Percentiles rank a stretch among this genome's conserved stretches.
These are phyloP conservation scores for Magnaporthales sp. DNA, from an alignment of 2,329 filamentous ascomycete species.

Conservation along the genomic window DNA sequence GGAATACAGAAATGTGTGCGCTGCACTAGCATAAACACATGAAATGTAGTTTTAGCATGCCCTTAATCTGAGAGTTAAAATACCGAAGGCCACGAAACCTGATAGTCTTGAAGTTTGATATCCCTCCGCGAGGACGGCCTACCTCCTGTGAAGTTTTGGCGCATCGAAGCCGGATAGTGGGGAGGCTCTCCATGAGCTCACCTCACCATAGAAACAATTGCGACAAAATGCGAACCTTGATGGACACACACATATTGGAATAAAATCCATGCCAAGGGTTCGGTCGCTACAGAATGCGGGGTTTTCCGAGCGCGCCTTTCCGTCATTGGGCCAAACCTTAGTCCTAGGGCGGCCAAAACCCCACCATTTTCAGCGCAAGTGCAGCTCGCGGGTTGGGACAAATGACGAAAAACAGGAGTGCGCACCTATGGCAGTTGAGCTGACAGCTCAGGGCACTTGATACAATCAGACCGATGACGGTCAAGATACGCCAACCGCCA, in stretches of 20 bases:
- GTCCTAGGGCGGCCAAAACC: background rate
- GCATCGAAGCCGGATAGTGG: background rate
- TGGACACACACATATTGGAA: background rate
- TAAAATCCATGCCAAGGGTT: background rate
- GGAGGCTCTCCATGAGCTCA: background rate
- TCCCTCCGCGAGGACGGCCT: background rate
- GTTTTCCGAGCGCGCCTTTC: background rate
- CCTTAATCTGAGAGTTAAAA: background rate
- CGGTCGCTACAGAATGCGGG: background rate
- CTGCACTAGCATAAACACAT: background rate
- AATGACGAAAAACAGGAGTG: background rate
- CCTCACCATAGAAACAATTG: background rate
- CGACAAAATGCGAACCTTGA: background rate
- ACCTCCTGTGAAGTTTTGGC: background rate
- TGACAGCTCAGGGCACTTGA: background rate
- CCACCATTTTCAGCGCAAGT: background rate
- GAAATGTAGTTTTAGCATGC: background rate
- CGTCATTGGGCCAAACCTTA: background rate
- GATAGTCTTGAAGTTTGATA: background rate
- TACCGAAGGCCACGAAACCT: background rate
- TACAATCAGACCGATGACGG: background rate
- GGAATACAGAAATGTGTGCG: background rate
- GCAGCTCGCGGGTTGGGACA: too few relatives aligned
- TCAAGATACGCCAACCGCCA: background rate
- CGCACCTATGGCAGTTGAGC: background rate